Conservation (phyloP, 495 filamentous ascomycete species). For the Staphylotrichum longicolle region DNA sequence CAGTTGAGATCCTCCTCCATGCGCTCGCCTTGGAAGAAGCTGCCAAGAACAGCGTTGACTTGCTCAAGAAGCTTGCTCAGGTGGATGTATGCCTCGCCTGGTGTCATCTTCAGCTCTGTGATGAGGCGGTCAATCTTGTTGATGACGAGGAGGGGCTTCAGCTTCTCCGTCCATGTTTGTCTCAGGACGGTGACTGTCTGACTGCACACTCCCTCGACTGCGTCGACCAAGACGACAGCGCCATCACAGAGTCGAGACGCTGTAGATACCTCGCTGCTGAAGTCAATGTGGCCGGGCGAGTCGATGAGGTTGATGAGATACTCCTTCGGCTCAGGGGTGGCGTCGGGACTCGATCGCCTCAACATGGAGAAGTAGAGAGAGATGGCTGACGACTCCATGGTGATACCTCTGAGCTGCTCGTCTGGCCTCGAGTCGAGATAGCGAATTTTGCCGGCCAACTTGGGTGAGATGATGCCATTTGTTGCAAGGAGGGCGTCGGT, state of each 20-base stretch:
- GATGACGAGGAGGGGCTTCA: conserved; percentile 91
- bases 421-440: conserved; percentile 96
- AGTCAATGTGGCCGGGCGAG: conserved; percentile 97
- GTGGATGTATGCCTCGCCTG: conserved; percentile 83
- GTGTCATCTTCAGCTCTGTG: conserved; percentile 89
- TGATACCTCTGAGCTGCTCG: conserved; percentile 95
- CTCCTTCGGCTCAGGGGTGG: conserved; percentile 69
- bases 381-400: conserved; percentile 99
- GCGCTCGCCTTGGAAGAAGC: conserved; percentile 95
- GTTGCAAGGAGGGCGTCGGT: conserved; percentile 95
- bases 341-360: conserved; percentile 62
- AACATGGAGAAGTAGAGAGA: conserved; percentile 94
- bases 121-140: conserved; percentile 97
- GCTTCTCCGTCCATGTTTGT: conserved; percentile 92
- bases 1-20: conserved; percentile 99
- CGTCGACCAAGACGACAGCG: conserved; percentile 93
- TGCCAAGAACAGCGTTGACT: conserved; percentile 95
- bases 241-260: conserved; percentile 94
- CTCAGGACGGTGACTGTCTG: conserved; percentile 96
- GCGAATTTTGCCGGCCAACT: conserved; percentile 94
- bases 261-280: conserved; percentile 96
- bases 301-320: conserved; percentile 98
- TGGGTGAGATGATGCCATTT: conserved; percentile 98
- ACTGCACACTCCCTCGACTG: conserved; percentile 96
- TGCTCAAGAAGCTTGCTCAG: conserved; percentile 89